A percentile compares a stretch with the other conserved stretches of the same genome.
phyloP scores from a whole-genome alignment of 2,329 filamentous ascomycete genomes.

The Blumeria graminis region DNA sequence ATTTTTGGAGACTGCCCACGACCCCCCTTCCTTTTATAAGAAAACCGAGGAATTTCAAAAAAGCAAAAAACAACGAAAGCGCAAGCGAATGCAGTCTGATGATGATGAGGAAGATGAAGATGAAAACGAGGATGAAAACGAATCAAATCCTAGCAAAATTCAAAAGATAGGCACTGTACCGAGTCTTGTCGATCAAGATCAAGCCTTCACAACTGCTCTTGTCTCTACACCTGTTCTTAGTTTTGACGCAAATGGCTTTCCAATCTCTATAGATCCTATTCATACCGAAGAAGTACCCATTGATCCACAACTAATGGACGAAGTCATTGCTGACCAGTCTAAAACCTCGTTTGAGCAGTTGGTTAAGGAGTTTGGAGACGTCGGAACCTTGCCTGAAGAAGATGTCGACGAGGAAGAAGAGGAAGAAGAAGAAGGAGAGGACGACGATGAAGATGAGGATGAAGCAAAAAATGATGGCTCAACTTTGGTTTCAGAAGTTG shows the following conservation, averaged over 20 bases:
- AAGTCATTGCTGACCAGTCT: slow-evolving; percentile 7
- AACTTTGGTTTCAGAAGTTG: background rate
- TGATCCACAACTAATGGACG: slow-evolving; percentile 2
- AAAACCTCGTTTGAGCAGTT: slow-evolving; percentile 17
- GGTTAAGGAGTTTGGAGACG: slow-evolving; percentile 22
- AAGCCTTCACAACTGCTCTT: background rate
- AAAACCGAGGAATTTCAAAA: slow-evolving; percentile 33
- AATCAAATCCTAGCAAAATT: slow-evolving; percentile 8
- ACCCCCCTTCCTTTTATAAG: slow-evolving; percentile 64
- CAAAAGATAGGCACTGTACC: background rate
- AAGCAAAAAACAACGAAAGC: slow-evolving; percentile 20
- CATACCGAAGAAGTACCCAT: slow-evolving; percentile 5
- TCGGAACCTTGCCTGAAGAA: background rate
- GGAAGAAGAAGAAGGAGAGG: background rate
- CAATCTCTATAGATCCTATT: slow-evolving; percentile 28
- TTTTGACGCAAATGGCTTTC: slow-evolving; percentile 43
- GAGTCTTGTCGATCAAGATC: background rate
- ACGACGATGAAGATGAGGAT: slow-evolving; percentile 2
- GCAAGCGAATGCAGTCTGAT: background rate
- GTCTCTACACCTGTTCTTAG: slow-evolving; percentile 15
- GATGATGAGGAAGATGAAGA: slow-evolving; percentile 7
- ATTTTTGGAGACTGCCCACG: slow-evolving; percentile 47
- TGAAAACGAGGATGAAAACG: slow-evolving; percentile 10
- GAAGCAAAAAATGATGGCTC: slow-evolving; percentile 1
- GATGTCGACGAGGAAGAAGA: background rate